A percentile compares a stretch with the other conserved stretches of the same genome.
These are phyloP conservation scores for Ogataea pilisensis DNA, from an alignment of 805 yeast species.

Conservation along the genomic window DNA sequence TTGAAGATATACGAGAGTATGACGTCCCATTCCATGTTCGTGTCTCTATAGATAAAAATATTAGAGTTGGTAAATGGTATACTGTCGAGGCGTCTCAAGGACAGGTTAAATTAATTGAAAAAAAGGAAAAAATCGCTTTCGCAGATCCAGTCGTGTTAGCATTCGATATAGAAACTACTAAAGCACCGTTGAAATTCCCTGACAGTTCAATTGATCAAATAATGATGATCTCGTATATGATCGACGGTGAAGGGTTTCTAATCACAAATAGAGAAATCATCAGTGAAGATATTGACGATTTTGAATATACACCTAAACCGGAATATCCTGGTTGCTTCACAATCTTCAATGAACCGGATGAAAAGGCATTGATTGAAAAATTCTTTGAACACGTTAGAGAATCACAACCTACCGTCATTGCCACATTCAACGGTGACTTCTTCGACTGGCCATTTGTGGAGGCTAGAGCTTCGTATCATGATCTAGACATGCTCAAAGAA, in stretches of 20 bases:
- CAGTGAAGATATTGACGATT: slow-evolving; percentile 91
- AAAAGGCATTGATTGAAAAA: slow-evolving; percentile 63
- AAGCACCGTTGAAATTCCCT: slow-evolving; percentile 94
- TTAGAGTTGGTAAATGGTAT: slow-evolving; percentile 97
- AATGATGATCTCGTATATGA: slow-evolving; percentile 99
- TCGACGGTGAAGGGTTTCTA: slow-evolving; percentile 92
- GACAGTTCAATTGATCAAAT: slow-evolving; percentile 86
- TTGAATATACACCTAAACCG: slow-evolving; percentile 95
- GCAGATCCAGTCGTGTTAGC: slow-evolving; percentile 98
- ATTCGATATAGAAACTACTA: slow-evolving; percentile 96
- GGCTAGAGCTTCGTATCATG: slow-evolving; percentile 78
- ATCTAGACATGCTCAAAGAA: slow-evolving; percentile 82
- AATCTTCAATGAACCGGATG: slow-evolving; percentile 86
- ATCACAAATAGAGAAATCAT: slow-evolving; percentile 94
- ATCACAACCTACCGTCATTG: slow-evolving; percentile 90
- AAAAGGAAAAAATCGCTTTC: slow-evolving; percentile 77
- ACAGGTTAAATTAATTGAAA: slow-evolving; percentile 49
- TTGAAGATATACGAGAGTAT: slow-evolving; percentile 84
- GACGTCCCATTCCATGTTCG: slow-evolving; percentile 97
- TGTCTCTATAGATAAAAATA: slow-evolving; percentile 83
- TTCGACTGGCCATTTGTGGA: slow-evolving; percentile 99
- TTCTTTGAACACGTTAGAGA: slow-evolving; percentile 92
- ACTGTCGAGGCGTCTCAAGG: slow-evolving; percentile 64
- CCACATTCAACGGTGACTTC: slow-evolving; percentile 97
- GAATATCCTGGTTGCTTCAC: slow-evolving; percentile 90